These are phyloP conservation scores for Calonectria hongkongensis DNA, from an alignment of 2,329 filamentous ascomycete species.

Conservation along the genomic window DNA sequence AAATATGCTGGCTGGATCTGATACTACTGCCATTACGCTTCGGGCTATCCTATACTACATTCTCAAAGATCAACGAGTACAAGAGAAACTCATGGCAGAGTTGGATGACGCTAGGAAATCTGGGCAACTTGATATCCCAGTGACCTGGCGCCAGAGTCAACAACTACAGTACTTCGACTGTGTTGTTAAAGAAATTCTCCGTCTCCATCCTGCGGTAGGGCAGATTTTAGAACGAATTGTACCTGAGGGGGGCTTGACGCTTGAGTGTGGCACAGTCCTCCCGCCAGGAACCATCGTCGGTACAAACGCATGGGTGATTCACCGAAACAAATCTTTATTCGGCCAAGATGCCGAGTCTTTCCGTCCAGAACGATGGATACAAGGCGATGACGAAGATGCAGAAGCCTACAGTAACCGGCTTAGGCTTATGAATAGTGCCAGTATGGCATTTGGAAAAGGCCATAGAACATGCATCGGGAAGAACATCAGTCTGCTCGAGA, in stretches of 20 bases:
- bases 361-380: slow-evolving; percentile 9
- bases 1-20: slow-evolving; percentile 46
- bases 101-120: slow-evolving; percentile 29
- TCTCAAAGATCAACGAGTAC: slow-evolving; percentile 30
- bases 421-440: slow-evolving; percentile 8
- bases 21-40: slow-evolving; percentile 49
- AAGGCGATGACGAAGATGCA: not conserved
- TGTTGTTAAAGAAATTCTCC: slow-evolving; percentile 32
- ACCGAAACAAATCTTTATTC: slow-evolving; percentile 11
- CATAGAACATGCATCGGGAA: slow-evolving; percentile 25
- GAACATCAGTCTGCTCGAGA: slow-evolving; percentile 32
- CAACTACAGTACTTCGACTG: slow-evolving; percentile 32
- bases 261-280: slow-evolving; percentile 21
- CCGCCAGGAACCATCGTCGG: slow-evolving; percentile 26
- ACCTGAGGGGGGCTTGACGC: not conserved
- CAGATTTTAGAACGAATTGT: slow-evolving; percentile 30
- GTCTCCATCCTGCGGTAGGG: slow-evolving; percentile 35
- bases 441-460: slow-evolving; percentile 28
- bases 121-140: not conserved
- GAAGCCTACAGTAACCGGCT: slow-evolving; percentile 4
- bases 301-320: slow-evolving; percentile 21
- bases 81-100: slow-evolving; percentile 46
- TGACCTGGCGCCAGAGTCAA: slow-evolving; percentile 17
- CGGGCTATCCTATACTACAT: slow-evolving; percentile 43
- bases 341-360: slow-evolving; percentile 18